Evolutionary conservation across 1,284 basidiomycete species (phyloP).

Genomic region (Cryptococcus sp.): DNA sequence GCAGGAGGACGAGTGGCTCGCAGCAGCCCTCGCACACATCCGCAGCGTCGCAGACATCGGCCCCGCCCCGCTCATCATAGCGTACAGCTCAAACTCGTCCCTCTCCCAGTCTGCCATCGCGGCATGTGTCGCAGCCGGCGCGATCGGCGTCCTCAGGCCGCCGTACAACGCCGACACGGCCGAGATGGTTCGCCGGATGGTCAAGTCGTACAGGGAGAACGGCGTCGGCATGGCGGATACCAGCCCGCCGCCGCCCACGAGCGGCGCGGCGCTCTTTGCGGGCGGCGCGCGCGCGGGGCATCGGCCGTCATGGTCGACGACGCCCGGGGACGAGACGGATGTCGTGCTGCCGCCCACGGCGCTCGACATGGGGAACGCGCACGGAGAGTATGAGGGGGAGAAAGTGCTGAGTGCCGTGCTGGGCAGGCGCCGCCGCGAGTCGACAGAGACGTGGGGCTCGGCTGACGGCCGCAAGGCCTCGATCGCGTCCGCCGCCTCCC

Average conservation of each 20-base stretch:
- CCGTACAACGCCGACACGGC: slow-evolving; percentile 39
- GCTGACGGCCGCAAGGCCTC: background rate
- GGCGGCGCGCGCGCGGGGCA: background rate
- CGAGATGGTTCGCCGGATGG: slow-evolving; percentile 28
- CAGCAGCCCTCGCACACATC: slow-evolving; percentile 36
- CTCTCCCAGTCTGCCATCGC: slow-evolving; percentile 32
- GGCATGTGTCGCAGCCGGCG: slow-evolving; percentile 41
- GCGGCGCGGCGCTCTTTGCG: background rate
- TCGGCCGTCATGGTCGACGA: background rate
- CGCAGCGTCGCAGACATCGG: slow-evolving; percentile 26
- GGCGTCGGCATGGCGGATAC: slow-evolving; percentile 9
- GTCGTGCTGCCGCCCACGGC: slow-evolving; percentile 45
- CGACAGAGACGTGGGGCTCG: slow-evolving; percentile 10
- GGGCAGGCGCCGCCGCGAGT: slow-evolving; percentile 5
- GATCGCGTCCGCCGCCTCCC: background rate
- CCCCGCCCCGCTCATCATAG: slow-evolving; percentile 36
- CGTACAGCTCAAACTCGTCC: slow-evolving; percentile 44
- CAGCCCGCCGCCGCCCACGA: background rate
- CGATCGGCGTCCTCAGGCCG: slow-evolving; percentile 44
- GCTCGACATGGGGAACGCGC: slow-evolving; percentile 27
- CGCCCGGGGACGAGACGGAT: slow-evolving; percentile 7
- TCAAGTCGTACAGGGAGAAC: slow-evolving; percentile 28
- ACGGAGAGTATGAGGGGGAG: slow-evolving; percentile 39
- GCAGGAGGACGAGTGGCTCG: slow-evolving; percentile 46
- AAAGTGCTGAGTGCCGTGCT: slow-evolving; percentile 29